Evolutionary conservation across 768 basidiomycete species (phyloP), one percentile per base, ranked within the genome.

Genomic region (Amanita rubescens): DNA sequence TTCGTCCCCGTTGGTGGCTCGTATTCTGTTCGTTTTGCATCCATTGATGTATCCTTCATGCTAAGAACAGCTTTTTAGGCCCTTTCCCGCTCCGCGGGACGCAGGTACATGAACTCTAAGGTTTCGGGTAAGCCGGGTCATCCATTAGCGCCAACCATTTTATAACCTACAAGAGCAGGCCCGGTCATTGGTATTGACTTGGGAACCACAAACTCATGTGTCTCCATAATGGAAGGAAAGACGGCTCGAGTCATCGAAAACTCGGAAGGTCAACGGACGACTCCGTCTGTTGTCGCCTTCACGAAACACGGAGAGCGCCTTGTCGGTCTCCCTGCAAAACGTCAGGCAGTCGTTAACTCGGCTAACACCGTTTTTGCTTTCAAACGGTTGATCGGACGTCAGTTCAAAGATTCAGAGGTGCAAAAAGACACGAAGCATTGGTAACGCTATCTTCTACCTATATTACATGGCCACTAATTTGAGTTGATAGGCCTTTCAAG

Each of bases 221-320:
- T 94, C 54, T 84, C 88, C 46, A 80, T 96, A 57, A 96, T 95
- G 91, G 94, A 97, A 75, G 94, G 92, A 60, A 85, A 95, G 75
- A 87, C 85, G 33, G 82, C 94, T 47, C 87, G 90, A 60, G 95
- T 98, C 58, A 87, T 99, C 60, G 96, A 97, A 74, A 98, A 98
- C 75, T 76, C 94, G 5, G 95, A 98, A 75, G 95, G 96, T 76
- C 90, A 89, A 54, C 85, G 96, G 60, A 98, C 96, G 58, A 99
- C 96, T 14, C 96, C 96, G 2, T 99, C 96, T 35, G 93, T 97
- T 53, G 92, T 98, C 60, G 95, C 95, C 35, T 99, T 99, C 79
- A 93, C 96, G 52, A 96, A 97, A 70, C 94, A 97, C 62, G 93
- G 92, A 53, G 96, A 99, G 69, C 92, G 95, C 55, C 79, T 97